A percentile compares a stretch with the other conserved stretches of the same genome.
phyloP scores from a whole-genome alignment of 352 stramenopile species.

The Pythium brassicae region DNA sequence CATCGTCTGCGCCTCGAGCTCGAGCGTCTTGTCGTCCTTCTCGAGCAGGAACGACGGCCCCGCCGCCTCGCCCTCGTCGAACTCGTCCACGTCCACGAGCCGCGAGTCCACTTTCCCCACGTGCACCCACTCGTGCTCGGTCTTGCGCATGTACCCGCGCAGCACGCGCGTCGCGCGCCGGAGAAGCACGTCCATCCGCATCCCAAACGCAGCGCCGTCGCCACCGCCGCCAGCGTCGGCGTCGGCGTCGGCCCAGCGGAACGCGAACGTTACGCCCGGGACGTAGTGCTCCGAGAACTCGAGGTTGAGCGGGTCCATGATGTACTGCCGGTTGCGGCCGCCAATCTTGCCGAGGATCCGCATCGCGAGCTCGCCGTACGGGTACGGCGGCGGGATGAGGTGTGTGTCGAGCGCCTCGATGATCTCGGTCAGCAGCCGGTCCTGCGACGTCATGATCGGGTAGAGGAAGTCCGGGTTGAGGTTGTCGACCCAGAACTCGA shows the following conservation, averaged over 20 bases:
- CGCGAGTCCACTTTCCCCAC: constrained; percentile 55
- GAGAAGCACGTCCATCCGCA: constrained; percentile 64
- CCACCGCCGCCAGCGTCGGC: no score
- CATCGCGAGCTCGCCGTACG: constrained; percentile 94
- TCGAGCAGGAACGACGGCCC: constrained; percentile 54
- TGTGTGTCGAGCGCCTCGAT: constrained; percentile 96
- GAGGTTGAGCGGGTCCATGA: constrained; percentile 80
- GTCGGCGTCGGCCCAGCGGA: constrained; percentile 36
- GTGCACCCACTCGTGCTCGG: constrained; percentile 42
- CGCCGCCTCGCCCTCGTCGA: constrained; percentile 48
- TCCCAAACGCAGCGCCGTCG: constrained; percentile 21
- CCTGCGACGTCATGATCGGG: constrained; percentile 89
- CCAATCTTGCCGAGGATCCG: constrained; percentile 97
- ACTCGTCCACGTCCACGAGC: constrained; percentile 58
- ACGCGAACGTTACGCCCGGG: constrained; percentile 45
- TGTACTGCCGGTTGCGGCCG: constrained; percentile 87
- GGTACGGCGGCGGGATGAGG: constrained; percentile 95
- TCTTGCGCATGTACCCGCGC: constrained; percentile 56
- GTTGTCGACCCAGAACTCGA: constrained; percentile 99
- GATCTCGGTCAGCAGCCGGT: constrained; percentile 89
- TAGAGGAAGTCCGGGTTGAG: constrained; percentile 97
- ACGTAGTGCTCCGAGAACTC: constrained; percentile 43
- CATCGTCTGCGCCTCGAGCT: constrained; percentile 66
- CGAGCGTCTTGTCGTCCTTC: constrained; percentile 83
- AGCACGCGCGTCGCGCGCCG: constrained; percentile 43